Percentiles rank a stretch among this genome's conserved stretches.
Evolutionary conservation across 1,139 yeast species (phyloP).

Genomic region (Yamadazyma aaseri): DNA sequence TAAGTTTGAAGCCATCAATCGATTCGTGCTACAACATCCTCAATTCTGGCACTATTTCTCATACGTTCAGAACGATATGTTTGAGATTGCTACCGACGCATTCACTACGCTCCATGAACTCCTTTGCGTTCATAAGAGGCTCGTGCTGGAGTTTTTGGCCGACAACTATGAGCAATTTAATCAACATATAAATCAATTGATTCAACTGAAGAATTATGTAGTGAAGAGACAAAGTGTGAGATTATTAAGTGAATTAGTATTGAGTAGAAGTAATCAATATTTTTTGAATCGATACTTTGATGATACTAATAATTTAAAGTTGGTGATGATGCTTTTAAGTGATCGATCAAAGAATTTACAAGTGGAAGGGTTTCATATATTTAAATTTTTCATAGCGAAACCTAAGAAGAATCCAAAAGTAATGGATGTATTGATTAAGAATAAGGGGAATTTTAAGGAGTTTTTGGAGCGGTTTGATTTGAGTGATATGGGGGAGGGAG

Average conservation of each 20-base stretch:
- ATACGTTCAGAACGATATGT: slow-evolving; percentile 71
- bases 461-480: slow-evolving; percentile 69
- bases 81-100: slow-evolving; percentile 89
- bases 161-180: slow-evolving; percentile 57
- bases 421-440: slow-evolving; percentile 76
- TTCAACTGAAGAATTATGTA: slow-evolving; percentile 79
- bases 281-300: slow-evolving; percentile 78
- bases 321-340: slow-evolving; percentile 81
- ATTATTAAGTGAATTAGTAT: slow-evolving; percentile 71
- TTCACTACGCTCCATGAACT: slow-evolving; percentile 74
- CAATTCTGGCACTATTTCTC: slow-evolving; percentile 81
- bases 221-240: slow-evolving; percentile 89
- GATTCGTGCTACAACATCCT: slow-evolving; percentile 52
- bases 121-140: slow-evolving; percentile 63
- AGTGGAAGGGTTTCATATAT: slow-evolving; percentile 87
- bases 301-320: slow-evolving; percentile 76
- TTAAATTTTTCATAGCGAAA: slow-evolving; percentile 91
- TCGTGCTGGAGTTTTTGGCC: slow-evolving; percentile 69
- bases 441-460: slow-evolving; percentile 69
- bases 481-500: slow-evolving; percentile 64
- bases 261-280: slow-evolving; percentile 67
- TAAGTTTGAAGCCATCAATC: slow-evolving; percentile 70
- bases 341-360: slow-evolving; percentile 90
- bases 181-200: slow-evolving; percentile 59
- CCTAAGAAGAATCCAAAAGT: slow-evolving; percentile 85